Evolutionary conservation across 805 yeast species (phyloP).

Genomic region (Zygosaccharomyces lentus): DNA sequence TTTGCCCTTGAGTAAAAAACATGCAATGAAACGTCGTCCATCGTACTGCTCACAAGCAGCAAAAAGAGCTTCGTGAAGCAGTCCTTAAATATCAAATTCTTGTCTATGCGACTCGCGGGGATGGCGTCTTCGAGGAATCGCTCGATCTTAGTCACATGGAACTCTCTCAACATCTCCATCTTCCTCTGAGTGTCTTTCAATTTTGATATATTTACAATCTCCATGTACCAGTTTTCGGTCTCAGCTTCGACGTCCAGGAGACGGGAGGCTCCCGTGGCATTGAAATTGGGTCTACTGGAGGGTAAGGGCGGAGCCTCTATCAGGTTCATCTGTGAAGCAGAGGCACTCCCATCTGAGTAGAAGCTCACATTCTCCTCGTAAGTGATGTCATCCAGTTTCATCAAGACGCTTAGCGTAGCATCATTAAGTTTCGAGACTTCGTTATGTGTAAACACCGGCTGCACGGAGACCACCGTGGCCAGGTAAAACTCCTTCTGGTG

Average conservation of each 20-base stretch:
- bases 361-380: constrained; percentile 29
- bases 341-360: constrained; percentile 6
- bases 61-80: constrained; percentile 66
- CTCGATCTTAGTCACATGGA: constrained; percentile 26
- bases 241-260: constrained; percentile 23
- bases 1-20: constrained; percentile 39
- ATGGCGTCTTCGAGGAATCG: constrained; percentile 15
- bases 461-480: constrained; percentile 90
- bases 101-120: constrained; percentile 19
- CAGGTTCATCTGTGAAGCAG: constrained; percentile 3
- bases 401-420: constrained; percentile 36
- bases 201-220: constrained; percentile 30
- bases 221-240: constrained; percentile 35
- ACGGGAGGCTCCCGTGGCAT: background rate
- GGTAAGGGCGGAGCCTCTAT: background rate
- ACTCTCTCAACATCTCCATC: constrained; percentile 19
- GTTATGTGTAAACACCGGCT: constrained; percentile 90
- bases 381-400: constrained; percentile 29
- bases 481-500: constrained; percentile 90
- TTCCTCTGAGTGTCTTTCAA: constrained; percentile 31
- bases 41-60: constrained; percentile 58
- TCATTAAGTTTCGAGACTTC: constrained; percentile 84
- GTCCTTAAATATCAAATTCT: constrained; percentile 20
- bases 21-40: constrained; percentile 52
- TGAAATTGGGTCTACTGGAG: constrained; percentile 3